phyloP scores from a whole-genome alignment of 192 early-diverging fungal genomes.

The Podila clonocystis region DNA sequence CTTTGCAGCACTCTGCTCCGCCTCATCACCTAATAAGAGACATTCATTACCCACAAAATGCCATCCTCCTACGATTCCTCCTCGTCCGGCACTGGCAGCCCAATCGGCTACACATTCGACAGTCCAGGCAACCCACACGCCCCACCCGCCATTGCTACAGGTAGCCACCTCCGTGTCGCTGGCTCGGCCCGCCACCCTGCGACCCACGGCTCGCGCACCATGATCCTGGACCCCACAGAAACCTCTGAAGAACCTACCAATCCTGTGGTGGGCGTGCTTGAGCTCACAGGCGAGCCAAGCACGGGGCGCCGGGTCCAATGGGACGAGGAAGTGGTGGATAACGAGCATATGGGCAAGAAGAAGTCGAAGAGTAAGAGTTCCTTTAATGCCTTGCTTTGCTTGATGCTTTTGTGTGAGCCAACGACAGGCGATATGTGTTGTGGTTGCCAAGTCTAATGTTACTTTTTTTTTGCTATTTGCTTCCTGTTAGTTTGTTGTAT shows the following conservation, averaged over 20 bases:
- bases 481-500: slow-evolving; percentile 73
- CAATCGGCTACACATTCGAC: neutral
- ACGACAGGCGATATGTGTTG: neutral
- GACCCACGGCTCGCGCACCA: slow-evolving; percentile 46
- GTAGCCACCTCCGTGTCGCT: slow-evolving; percentile 7
- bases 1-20: too few relatives aligned
- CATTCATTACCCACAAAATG: neutral
- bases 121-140: slow-evolving; percentile 15
- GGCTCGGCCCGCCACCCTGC: slow-evolving; percentile 29
- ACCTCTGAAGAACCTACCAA: slow-evolving; percentile 8
- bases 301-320: slow-evolving; percentile 63
- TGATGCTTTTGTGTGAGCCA: neutral
- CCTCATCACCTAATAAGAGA: slow-evolving; percentile 3
- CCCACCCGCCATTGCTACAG: neutral
- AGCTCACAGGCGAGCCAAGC: slow-evolving; percentile 59
- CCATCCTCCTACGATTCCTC: neutral
- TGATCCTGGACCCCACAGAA: slow-evolving; percentile 44
- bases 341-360: slow-evolving; percentile 76
- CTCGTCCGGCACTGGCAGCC: neutral
- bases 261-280: slow-evolving; percentile 53
- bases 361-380: slow-evolving; percentile 68
- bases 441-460: neutral
- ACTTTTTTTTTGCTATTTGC: neutral
- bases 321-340: slow-evolving; percentile 73
- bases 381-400: neutral